Evolutionary conservation across 2,329 filamentous ascomycete genomes (phyloP), one percentile per base, ranked within the genome.

Genomic region (Plenodomus lindquistii): DNA sequence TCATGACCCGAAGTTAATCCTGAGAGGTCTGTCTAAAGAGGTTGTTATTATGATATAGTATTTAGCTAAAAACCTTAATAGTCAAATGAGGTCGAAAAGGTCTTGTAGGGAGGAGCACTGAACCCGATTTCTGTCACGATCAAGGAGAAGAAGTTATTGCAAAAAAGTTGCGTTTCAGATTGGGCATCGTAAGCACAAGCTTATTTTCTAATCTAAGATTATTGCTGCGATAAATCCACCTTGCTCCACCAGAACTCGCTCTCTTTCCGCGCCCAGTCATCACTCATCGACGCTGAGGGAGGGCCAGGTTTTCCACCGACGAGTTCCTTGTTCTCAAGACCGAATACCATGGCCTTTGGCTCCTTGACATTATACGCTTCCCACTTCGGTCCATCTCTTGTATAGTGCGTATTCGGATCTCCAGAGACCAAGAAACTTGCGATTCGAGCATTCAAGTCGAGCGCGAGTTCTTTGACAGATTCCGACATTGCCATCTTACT

Each of bases 201-300:
- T n/a, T n/a, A n/a, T n/a, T n/a, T n/a, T n/a, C n/a, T n/a, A n/a
- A n/a, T n/a, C n/a, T n/a, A n/a, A n/a, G n/a, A n/a, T n/a, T 52
- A 47, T 74, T 67, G 17, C 79, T 57, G 54, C 20, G 52, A 57
- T 22, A 57, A 10, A 9, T 55, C 52, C 4, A 57, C 77, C 50
- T 78, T 77, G 11, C 75, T 73, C 81, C 81, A 86, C 85, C 85
- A 88, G 65, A 84, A 87, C 11, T 71, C 66, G 57, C 81, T 84
- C 60, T 82, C 77, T 42, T 75, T 66, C 44, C 69, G 69, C 50
- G 81, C 79, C 50, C 73, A 72, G 3, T 66, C 18, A 73, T 80
- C 70, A 77, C 64, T 46, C 42, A 69, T 54, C 44, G 78, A 62
- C 0, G 77, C 80, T 1, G 79, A 71, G 2, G 44, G 55, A 15